A percentile compares a stretch with the other conserved stretches of the same genome.
Conservation (phyloP, 2,329 filamentous ascomycete genomes). For the Beauveria medogensis region DNA sequence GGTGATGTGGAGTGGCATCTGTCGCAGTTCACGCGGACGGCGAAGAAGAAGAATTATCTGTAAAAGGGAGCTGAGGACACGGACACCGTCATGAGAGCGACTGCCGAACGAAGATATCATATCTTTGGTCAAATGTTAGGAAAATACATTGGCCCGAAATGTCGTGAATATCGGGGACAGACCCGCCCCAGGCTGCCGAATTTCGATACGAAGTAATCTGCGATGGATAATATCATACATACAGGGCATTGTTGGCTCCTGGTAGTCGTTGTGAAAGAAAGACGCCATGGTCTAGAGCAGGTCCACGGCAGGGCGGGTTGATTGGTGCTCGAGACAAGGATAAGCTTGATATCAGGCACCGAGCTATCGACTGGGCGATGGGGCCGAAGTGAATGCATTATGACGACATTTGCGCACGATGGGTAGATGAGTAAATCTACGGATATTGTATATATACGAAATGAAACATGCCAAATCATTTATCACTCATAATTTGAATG, state of each 20-base stretch:
- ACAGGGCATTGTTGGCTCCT: not conserved
- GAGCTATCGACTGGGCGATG: not conserved
- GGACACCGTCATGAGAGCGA: not conserved
- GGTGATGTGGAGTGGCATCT: constrained; percentile 96
- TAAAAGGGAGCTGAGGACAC: constrained; percentile 34
- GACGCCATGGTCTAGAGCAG: not conserved
- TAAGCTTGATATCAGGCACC: not conserved
- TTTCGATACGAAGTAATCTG: not conserved
- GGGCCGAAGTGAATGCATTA: not conserved
- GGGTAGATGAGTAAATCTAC: not conserved
- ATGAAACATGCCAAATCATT: not conserved
- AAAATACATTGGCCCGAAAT: not conserved
- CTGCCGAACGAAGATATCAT: not conserved
- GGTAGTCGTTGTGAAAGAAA: not conserved
- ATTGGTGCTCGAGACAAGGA: not conserved
- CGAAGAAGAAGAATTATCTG: constrained; percentile 91
- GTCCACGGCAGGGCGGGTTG: not conserved
- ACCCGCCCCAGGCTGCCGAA: not conserved
- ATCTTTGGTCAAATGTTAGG: not conserved
- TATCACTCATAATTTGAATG: too few species aligned
- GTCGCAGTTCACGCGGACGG: constrained; percentile 89
- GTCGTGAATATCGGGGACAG: not conserved
- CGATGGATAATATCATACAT: not conserved
- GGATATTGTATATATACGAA: not conserved
- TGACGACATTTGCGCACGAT: not conserved